phyloP scores from a whole-genome alignment of 306 rosid species.

The Pyrus bretschneideri region DNA sequence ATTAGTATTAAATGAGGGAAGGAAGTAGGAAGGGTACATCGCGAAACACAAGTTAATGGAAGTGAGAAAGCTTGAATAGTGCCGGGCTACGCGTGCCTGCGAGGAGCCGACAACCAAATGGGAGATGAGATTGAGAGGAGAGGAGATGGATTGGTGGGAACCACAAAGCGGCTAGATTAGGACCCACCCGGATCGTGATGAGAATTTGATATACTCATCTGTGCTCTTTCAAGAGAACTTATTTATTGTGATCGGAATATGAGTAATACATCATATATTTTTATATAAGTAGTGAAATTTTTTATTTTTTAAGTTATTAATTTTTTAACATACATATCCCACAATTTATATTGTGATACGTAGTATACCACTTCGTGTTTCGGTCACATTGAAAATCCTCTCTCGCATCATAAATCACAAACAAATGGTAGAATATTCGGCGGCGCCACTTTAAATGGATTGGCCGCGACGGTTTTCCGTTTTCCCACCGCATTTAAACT shows the following conservation, averaged over 20 bases:
- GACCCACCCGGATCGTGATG: not conserved
- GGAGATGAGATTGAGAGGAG: not conserved
- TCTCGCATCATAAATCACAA: not conserved
- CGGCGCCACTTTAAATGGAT: conserved; percentile 19
- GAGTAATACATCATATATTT: accelerated
- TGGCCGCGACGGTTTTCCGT: not conserved
- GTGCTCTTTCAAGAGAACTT: not conserved
- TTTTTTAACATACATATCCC: no score
- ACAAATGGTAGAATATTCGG: conserved; percentile 19
- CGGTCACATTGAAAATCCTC: no score
- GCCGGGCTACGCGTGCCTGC: conserved; percentile 2
- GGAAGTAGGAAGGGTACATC: conserved; percentile 24
- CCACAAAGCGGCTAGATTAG: not conserved
- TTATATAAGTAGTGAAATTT: no score
- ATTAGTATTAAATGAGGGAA: not conserved
- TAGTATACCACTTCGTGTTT: accelerated
- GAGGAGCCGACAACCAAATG: conserved; percentile 40
- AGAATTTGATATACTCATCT: not conserved
- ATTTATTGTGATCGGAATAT: accelerated
- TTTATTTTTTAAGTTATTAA: no score
- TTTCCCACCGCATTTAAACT: not conserved
- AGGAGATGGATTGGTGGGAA: not conserved
- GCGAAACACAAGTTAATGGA: conserved; percentile 46
- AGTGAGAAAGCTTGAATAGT: conserved; percentile 1
- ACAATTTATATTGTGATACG: accelerated